Evolutionary conservation across 306 rosid species (phyloP).

Genomic region (Neltuma alba): DNA sequence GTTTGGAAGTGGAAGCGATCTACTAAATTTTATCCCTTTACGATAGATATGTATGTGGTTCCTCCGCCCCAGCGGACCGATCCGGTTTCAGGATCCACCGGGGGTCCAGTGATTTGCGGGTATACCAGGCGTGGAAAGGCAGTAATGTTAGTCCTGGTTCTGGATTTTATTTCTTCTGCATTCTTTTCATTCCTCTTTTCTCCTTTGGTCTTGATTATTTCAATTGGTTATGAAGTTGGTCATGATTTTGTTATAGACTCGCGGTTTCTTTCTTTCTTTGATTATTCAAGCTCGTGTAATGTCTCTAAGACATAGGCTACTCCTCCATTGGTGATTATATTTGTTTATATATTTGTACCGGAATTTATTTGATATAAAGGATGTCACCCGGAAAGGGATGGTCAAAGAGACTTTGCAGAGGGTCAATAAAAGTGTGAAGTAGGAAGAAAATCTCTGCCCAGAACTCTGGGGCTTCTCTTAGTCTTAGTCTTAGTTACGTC

Average conservation of each 20-base stretch:
- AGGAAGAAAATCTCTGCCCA: background rate
- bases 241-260: conserved; percentile 9
- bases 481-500: too few relatives aligned
- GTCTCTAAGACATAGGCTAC: background rate
- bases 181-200: background rate
- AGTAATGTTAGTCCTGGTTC: conserved; percentile 71
- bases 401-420: conserved; percentile 17
- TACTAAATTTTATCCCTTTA: background rate
- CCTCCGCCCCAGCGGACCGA: conserved; percentile 95
- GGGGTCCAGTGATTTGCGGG: conserved; percentile 65
- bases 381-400: background rate
- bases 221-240: conserved; percentile 5
- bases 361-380: background rate
- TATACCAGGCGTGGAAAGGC: conserved; percentile 90
- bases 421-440: conserved; percentile 8
- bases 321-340: background rate
- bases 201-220: background rate
- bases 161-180: conserved; percentile 2
- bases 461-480: background rate
- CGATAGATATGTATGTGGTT: conserved; percentile 80
- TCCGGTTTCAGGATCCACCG: conserved; percentile 72
- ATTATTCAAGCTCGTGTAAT: background rate
- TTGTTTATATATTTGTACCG: conserved; percentile 21
- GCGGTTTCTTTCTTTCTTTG: background rate
- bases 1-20: background rate